A percentile compares a stretch with the other conserved stretches of the same genome.
Evolutionary conservation across 1,284 basidiomycete genomes (phyloP).

Genomic region (Ustilago hordei): DNA sequence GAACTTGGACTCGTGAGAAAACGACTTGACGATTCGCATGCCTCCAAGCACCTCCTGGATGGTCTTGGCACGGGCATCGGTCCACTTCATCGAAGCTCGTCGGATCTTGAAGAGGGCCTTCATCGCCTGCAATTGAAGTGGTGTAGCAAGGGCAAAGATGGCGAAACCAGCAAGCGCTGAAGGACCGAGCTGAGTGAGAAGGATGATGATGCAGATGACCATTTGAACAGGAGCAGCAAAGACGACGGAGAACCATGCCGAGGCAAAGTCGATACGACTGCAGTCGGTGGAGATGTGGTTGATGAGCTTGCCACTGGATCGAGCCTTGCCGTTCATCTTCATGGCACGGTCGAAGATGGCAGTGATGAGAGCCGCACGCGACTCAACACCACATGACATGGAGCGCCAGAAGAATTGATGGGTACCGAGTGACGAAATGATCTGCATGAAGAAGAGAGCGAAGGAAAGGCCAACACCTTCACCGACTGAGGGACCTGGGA

Average conservation of each 20-base stretch:
- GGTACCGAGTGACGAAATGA: conserved; percentile 77
- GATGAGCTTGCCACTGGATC: conserved; percentile 85
- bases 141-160: conserved; percentile 77
- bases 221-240: conserved; percentile 77
- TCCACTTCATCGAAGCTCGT: conserved; percentile 86
- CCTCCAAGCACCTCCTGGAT: conserved; percentile 67
- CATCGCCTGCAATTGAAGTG: conserved; percentile 80
- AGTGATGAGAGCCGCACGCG: conserved; percentile 87
- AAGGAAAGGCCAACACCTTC: conserved; percentile 64
- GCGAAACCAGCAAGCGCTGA: conserved; percentile 85
- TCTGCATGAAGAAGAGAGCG: conserved; percentile 77
- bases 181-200: conserved; percentile 82
- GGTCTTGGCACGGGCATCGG: conserved; percentile 75
- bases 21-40: conserved; percentile 69
- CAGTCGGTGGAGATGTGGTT: conserved; percentile 95
- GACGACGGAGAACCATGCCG: conserved; percentile 81
- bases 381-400: conserved; percentile 74
- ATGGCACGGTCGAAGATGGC: conserved; percentile 86
- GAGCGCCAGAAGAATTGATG: conserved; percentile 83
- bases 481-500: conserved; percentile 47
- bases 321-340: conserved; percentile 81
- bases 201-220: conserved; percentile 72
- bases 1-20: conserved; percentile 63
- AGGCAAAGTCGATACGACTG: conserved; percentile 88
- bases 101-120: conserved; percentile 80